These are phyloP conservation scores for Blakeslea trispora DNA, from an alignment of 371 early-diverging fungal species.

Conservation along the genomic window DNA sequence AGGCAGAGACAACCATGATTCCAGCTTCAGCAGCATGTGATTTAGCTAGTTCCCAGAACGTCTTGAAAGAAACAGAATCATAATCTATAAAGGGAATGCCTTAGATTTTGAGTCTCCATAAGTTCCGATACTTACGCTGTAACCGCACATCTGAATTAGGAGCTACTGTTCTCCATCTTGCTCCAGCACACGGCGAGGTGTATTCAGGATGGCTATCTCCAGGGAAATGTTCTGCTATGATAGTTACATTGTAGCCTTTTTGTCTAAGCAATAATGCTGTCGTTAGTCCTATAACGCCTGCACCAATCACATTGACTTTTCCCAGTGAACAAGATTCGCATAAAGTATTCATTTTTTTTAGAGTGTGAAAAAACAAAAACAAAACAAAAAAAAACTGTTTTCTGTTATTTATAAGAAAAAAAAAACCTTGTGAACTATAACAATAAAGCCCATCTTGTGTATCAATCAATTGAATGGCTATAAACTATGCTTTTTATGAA, in stretches of 20 bases:
- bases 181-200: slow-evolving; percentile 70
- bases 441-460: too few species aligned
- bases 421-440: too few species aligned
- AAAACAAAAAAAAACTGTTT: not conserved
- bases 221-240: slow-evolving; percentile 62
- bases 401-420: not conserved
- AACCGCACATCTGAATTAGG: slow-evolving; percentile 47
- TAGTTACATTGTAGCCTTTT: slow-evolving; percentile 52
- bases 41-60: slow-evolving; percentile 36
- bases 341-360: not conserved
- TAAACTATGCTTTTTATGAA: too few species aligned
- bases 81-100: slow-evolving; percentile 28
- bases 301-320: not conserved
- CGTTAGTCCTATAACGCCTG: not conserved
- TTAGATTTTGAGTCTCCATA: not conserved
- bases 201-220: slow-evolving; percentile 52
- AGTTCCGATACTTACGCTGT: slow-evolving; percentile 25
- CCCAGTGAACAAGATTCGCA: not conserved
- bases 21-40: slow-evolving; percentile 32
- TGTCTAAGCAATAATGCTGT: slow-evolving; percentile 12
- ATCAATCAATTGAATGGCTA: too few species aligned
- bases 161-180: slow-evolving; percentile 71
- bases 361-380: not conserved
- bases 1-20: slow-evolving; percentile 33
- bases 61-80: slow-evolving; percentile 30